These are phyloP conservation scores for Penicillium aurantiogriseum DNA, from an alignment of 2,329 filamentous ascomycete genomes.

Conservation along the genomic window DNA sequence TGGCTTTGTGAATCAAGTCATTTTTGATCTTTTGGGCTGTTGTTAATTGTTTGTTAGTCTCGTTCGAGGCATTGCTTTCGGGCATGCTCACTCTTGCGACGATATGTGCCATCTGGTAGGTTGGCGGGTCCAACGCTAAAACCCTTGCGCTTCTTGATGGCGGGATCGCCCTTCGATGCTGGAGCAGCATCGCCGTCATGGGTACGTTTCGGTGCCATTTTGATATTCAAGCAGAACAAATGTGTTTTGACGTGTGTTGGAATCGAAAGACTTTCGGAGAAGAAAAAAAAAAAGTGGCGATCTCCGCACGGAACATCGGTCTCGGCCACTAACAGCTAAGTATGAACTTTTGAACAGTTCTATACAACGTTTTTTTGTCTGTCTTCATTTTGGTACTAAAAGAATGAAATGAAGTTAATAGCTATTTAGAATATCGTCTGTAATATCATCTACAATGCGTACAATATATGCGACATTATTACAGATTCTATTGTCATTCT, in stretches of 20 bases:
- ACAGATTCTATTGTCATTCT: neutral
- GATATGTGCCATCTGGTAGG: constrained; percentile 83
- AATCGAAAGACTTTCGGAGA: constrained; percentile 4
- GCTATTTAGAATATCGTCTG: neutral
- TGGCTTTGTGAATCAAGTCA: constrained; percentile 84
- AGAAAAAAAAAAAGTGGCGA: constrained; percentile 21
- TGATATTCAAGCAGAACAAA: constrained; percentile 3
- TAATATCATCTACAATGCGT: neutral
- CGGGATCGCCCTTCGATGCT: constrained; percentile 31
- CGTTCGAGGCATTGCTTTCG: neutral
- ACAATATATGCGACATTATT: neutral
- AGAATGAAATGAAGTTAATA: neutral
- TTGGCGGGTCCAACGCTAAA: constrained; percentile 88
- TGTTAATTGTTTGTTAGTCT: constrained; percentile 5
- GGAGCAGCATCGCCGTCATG: constrained; percentile 44
- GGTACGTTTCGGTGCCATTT: constrained; percentile 62
- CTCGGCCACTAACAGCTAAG: neutral
- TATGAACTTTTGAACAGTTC: neutral
- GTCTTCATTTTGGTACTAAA: neutral
- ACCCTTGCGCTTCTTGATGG: constrained; percentile 61
- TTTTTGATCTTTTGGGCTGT: constrained; percentile 85
- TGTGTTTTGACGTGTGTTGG: neutral
- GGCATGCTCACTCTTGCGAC: constrained; percentile 64
- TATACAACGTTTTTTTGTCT: neutral
- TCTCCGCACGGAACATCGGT: constrained; percentile 15